Evolutionary conservation across 2,329 filamentous ascomycete genomes (phyloP), one percentile per base, ranked within the genome.

Genomic region (Paecilomyces fulvus): DNA sequence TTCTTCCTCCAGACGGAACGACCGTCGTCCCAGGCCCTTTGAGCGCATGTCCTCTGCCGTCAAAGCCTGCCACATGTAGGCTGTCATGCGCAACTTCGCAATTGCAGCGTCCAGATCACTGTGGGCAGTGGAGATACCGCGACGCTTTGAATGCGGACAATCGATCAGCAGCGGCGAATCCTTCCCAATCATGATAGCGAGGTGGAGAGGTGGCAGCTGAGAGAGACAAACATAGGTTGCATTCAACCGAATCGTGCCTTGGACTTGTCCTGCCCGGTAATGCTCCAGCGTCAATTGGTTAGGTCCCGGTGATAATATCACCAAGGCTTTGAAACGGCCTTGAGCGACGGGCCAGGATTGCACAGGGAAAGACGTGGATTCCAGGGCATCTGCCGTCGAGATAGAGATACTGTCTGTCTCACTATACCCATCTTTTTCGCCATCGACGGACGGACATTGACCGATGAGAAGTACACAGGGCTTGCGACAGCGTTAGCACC

Each of bases 1-100:
- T 56, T 64, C 62, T 53, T 64, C 62, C 14, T 64, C 62, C n/a
- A 64, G 50, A 6, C 62, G 60, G 30, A 64, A 64, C 12, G 62
- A 64, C n/a, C 62, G 61, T 49, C 62, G 55, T n/a, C 62, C 62
- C 25, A 63, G 46, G 14, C 59, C 58, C 30, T 64, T 64, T 33
- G 56, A 54, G 1, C 61, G 60, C 50, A 64, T 59, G 23, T 64
- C 61, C 52, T 64, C 62, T 12, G 62, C 62, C 9, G 61, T 64
- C 30, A 60, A 37, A 30, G 62, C 62, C 33, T 64, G 62, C 62
- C 62, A 64, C 61, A 64, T 64, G 48, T 64, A 64, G 11, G 62
- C 62, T 1, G 62, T 57, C 56, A 62, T 61, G 31, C 62, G 58
- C 30, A 64, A 53, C 28, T 64, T 64, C 30, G 61, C 50, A 30